Conservation (phyloP, 352 stramenopile species). For the Globisporangium radiosum region DNA sequence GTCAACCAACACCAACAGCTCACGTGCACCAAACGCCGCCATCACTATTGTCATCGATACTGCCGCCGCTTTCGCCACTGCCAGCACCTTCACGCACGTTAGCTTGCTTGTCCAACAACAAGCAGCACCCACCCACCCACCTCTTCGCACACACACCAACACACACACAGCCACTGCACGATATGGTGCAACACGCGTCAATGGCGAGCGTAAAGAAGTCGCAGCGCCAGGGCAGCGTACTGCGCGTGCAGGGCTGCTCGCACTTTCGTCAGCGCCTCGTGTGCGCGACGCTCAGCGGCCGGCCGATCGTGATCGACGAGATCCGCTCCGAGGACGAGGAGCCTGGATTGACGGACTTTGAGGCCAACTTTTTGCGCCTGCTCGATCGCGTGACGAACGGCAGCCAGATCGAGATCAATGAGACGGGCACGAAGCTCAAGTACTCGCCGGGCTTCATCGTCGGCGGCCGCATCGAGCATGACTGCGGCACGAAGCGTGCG, state of each 20-base stretch:
- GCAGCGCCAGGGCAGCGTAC: slow-evolving; percentile 33
- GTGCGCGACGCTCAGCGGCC: slow-evolving; percentile 88
- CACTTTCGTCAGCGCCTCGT: slow-evolving; percentile 95
- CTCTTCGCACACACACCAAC: background rate
- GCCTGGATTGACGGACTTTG: slow-evolving; percentile 93
- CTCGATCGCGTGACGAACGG: slow-evolving; percentile 97
- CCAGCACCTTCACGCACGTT: too few relatives aligned
- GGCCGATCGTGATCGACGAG: slow-evolving; percentile 92
- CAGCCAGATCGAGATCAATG: slow-evolving; percentile 98
- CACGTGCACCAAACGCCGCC: too few relatives aligned
- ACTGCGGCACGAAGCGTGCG: slow-evolving; percentile 87
- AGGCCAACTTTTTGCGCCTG: slow-evolving; percentile 95
- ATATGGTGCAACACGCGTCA: slow-evolving; percentile 14
- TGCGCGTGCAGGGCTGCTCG: slow-evolving; percentile 72
- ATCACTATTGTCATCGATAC: too few relatives aligned
- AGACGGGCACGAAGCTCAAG: slow-evolving; percentile 96
- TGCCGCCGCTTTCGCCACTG: too few relatives aligned
- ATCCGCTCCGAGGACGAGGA: slow-evolving; percentile 94
- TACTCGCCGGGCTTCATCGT: slow-evolving; percentile 96
- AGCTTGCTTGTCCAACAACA: background rate
- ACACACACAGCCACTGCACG: background rate
- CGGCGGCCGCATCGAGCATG: slow-evolving; percentile 92
- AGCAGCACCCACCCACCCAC: background rate
- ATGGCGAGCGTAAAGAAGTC: slow-evolving; percentile 22
- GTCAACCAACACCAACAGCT: too few relatives aligned